Evolutionary conservation across 305 asterid genomes (phyloP).

Genomic region (Fraxinus angustifolia): DNA sequence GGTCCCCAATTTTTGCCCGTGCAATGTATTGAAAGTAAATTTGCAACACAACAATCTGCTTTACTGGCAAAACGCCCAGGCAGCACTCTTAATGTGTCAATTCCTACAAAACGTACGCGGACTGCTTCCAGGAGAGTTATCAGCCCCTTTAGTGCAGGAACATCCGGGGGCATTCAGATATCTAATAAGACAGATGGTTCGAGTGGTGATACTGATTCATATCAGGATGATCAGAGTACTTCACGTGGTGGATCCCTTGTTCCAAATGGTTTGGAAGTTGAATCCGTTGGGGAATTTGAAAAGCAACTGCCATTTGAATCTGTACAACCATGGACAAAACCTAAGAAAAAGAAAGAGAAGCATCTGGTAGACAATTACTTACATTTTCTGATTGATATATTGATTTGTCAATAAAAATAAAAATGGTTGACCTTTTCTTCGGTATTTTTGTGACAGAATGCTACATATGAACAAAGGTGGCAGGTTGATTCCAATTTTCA

Average conservation of each 20-base stretch:
- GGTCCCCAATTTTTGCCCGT: slow-evolving; percentile 47
- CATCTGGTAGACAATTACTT: slow-evolving; percentile 48
- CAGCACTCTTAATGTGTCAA: slow-evolving; percentile 59
- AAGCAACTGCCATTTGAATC: slow-evolving; percentile 61
- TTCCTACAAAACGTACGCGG: slow-evolving; percentile 80
- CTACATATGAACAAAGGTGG: slow-evolving; percentile 70
- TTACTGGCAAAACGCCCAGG: slow-evolving; percentile 60
- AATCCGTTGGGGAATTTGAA: slow-evolving; percentile 59
- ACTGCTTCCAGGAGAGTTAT: slow-evolving; percentile 72
- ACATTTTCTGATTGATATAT: background rate
- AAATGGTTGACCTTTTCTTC: slow-evolving; percentile 16
- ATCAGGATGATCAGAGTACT: slow-evolving; percentile 86
- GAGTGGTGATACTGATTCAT: slow-evolving; percentile 87
- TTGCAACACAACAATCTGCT: slow-evolving; percentile 47
- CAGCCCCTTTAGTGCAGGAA: slow-evolving; percentile 60
- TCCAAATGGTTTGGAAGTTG: slow-evolving; percentile 66
- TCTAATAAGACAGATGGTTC: slow-evolving; percentile 77
- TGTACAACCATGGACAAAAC: slow-evolving; percentile 54
- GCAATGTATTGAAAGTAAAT: slow-evolving; percentile 50
- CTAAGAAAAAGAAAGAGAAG: slow-evolving; percentile 79
- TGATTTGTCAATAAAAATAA: background rate
- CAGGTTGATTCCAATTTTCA: slow-evolving; percentile 65
- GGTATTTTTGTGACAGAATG: slow-evolving; percentile 44
- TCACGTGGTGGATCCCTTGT: slow-evolving; percentile 59
- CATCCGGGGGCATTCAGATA: slow-evolving; percentile 59